Conservation (phyloP, 2,329 filamentous ascomycete genomes). For the Pseudocercospora fijiensis region DNA sequence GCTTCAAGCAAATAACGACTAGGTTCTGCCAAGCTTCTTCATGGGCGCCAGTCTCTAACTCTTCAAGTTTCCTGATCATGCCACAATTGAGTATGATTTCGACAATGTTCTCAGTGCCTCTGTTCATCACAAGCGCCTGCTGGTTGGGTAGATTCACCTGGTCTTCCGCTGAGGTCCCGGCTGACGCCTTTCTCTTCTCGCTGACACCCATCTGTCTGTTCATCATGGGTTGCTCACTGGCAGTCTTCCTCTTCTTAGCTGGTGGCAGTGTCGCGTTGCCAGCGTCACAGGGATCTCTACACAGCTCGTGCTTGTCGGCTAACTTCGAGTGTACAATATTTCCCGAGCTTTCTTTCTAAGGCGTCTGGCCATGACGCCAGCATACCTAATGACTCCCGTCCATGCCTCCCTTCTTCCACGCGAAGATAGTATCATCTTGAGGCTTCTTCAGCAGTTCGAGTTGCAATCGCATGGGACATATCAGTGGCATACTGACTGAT, state of each 20-base stretch:
- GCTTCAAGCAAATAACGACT: not conserved
- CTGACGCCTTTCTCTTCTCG: not conserved
- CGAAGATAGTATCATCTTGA: conserved; percentile 19
- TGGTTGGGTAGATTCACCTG: not conserved
- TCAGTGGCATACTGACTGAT: conserved; percentile 32
- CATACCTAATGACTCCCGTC: not conserved
- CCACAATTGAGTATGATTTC: not conserved
- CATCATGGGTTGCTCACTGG: too few relatives aligned
- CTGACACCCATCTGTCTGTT: not conserved
- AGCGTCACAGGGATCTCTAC: not conserved
- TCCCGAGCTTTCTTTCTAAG: not conserved
- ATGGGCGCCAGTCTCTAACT: not conserved
- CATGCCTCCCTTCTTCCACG: conserved; percentile 7
- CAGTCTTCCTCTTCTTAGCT: too few relatives aligned
- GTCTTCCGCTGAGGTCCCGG: not conserved
- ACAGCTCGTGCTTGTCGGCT: not conserved
- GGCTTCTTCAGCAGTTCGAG: conserved; percentile 20
- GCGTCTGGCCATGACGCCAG: not conserved
- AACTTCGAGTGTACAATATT: not conserved
- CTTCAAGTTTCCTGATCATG: not conserved
- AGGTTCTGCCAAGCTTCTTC: not conserved
- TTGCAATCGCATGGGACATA: conserved; percentile 29
- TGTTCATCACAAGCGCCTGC: not conserved
- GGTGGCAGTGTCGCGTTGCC: too few relatives aligned
- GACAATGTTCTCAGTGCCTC: not conserved